Evolutionary conservation across 164 flowering plant genomes (phyloP).

Genomic region (Taxillus chinensis): DNA sequence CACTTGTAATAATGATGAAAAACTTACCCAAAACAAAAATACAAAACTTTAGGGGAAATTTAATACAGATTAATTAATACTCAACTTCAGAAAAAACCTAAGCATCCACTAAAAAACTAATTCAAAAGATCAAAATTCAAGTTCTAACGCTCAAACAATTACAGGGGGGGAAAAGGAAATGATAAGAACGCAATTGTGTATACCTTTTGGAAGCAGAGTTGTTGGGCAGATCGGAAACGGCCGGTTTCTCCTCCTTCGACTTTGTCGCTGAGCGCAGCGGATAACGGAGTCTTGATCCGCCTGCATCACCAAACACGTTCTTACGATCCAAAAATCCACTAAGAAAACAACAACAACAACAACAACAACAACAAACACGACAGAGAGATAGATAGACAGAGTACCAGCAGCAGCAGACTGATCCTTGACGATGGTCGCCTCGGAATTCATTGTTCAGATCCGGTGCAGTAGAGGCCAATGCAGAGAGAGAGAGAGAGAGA

Average conservation of each 20-base stretch:
- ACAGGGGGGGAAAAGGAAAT: too few relatives aligned
- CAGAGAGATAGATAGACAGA: not conserved
- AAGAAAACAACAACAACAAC: not conserved
- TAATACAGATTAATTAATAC: not conserved
- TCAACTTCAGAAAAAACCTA: not conserved
- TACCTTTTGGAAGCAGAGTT: slow-evolving; percentile 44
- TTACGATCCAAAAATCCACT: not conserved
- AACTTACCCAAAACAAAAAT: too few relatives aligned
- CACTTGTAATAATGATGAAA: too few relatives aligned
- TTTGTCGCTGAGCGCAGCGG: slow-evolving; percentile 62
- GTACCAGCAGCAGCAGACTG: slow-evolving; percentile 29
- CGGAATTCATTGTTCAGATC: slow-evolving; percentile 14
- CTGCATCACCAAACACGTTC: slow-evolving; percentile 11
- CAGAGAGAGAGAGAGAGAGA: too few relatives aligned
- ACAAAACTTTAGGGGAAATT: too few relatives aligned
- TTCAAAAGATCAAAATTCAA: too few relatives aligned
- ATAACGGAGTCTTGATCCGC: slow-evolving; percentile 41
- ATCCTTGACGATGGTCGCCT: slow-evolving; percentile 20
- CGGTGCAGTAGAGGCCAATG: not conserved
- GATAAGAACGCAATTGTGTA: not conserved
- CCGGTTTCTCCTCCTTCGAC: slow-evolving; percentile 34
- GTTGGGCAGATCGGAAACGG: slow-evolving; percentile 16
- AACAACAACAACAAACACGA: not conserved
- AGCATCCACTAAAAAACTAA: not conserved
- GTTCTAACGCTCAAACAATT: too few relatives aligned